Evolutionary conservation across 164 flowering plant genomes (phyloP).

Genomic region (Vitis cinerea): DNA sequence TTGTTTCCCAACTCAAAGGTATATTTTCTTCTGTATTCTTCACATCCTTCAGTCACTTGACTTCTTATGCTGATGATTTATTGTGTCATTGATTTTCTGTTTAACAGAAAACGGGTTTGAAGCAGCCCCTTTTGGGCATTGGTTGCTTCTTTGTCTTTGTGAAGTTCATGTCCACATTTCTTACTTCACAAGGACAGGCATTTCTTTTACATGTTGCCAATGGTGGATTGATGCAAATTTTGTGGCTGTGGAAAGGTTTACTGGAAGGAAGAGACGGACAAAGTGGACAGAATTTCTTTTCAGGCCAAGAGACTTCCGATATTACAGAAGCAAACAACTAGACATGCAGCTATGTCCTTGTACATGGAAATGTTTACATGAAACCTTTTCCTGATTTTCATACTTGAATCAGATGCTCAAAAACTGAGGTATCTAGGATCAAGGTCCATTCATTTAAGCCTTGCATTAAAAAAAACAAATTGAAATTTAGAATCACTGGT

Average conservation of each 20-base stretch:
- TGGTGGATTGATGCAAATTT: constrained; percentile 66
- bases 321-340: neutral
- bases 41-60: neutral
- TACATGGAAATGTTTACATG: neutral
- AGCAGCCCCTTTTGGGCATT: constrained; percentile 34
- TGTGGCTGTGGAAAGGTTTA: constrained; percentile 49
- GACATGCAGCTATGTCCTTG: neutral
- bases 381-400: neutral
- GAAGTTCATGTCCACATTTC: constrained; percentile 32
- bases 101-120: constrained; percentile 36
- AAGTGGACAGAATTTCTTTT: neutral
- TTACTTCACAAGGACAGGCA: constrained; percentile 17
- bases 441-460: neutral
- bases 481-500: neutral
- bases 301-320: neutral
- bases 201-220: constrained; percentile 59
- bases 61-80: neutral
- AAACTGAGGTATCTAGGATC: neutral
- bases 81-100: neutral
- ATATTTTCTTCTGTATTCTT: neutral
- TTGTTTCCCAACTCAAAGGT: constrained; percentile 37
- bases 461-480: neutral
- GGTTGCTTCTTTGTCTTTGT: constrained; percentile 41
- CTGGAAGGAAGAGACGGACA: constrained; percentile 11
- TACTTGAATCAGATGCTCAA: neutral